Percentiles rank a stretch among this genome's conserved stretches.
Conservation (phyloP, 176 grass and related monocot genomes). For the Otatea glauca region DNA sequence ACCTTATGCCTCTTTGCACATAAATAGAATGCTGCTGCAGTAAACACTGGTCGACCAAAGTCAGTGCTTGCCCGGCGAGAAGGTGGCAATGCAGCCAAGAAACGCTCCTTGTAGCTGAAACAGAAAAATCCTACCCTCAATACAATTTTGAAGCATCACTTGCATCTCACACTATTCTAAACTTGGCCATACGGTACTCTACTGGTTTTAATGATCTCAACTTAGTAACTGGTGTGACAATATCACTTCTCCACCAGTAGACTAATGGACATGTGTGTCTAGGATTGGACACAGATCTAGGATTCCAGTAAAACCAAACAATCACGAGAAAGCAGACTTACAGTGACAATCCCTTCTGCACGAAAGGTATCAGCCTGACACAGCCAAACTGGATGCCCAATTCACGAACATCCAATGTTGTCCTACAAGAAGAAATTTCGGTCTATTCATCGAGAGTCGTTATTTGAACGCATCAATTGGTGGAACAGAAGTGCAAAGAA, state of each 20-base stretch:
- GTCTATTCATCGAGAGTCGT: neutral
- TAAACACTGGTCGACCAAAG: conserved; percentile 84
- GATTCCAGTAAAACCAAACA: neutral
- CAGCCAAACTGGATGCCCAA: conserved; percentile 95
- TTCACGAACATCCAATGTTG: conserved; percentile 71
- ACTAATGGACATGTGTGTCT: too few relatives aligned
- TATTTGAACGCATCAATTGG: neutral
- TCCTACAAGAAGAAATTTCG: conserved; percentile 53
- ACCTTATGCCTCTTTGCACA: conserved; percentile 98
- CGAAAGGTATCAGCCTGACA: conserved; percentile 90
- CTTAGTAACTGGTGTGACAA: neutral
- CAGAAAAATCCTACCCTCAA: neutral
- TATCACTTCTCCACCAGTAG: neutral
- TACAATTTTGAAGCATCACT: neutral
- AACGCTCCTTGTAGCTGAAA: conserved; percentile 88
- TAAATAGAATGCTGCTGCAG: conserved; percentile 87
- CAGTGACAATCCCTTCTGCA: conserved; percentile 79
- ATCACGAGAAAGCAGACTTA: conserved; percentile 46
- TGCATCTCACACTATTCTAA: neutral
- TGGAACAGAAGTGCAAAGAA: neutral
- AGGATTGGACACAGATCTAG: neutral
- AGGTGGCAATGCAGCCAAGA: conserved; percentile 76
- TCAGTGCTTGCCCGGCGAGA: conserved; percentile 81
- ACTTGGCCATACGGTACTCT: neutral
- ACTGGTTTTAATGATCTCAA: neutral